Evolutionary conservation across 2,329 filamentous ascomycete genomes (phyloP).

Genomic region (Aureobasidium subglaciale): DNA sequence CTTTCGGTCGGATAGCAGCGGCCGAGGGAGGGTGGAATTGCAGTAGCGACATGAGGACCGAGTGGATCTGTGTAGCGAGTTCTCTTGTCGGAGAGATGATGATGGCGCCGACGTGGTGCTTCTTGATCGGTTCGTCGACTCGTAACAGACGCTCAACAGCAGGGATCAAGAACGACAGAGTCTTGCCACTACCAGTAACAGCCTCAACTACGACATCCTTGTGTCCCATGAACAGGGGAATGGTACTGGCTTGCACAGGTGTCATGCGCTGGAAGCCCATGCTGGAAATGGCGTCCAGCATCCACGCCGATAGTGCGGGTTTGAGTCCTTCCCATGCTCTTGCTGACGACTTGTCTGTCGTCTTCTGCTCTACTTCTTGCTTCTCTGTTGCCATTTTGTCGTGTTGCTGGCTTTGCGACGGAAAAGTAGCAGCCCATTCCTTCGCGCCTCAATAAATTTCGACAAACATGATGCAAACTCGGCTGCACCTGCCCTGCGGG

Average conservation of each 20-base stretch:
- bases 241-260: conserved; percentile 86
- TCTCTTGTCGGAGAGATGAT: conserved; percentile 90
- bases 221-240: conserved; percentile 80
- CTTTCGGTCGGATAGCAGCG: conserved; percentile 50
- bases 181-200: conserved; percentile 88
- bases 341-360: conserved; percentile 28
- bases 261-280: conserved; percentile 88
- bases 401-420: not conserved
- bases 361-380: not conserved
- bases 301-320: conserved; percentile 71
- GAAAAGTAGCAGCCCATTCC: not conserved
- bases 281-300: conserved; percentile 71
- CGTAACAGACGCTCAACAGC: conserved; percentile 75
- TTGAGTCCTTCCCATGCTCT: conserved; percentile 63
- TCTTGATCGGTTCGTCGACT: conserved; percentile 74
- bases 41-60: conserved; percentile 68
- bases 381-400: conserved; percentile 10
- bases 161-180: conserved; percentile 76
- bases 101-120: conserved; percentile 83
- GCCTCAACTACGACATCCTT: conserved; percentile 92
- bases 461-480: conserved; percentile 14
- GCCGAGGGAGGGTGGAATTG: conserved; percentile 78
- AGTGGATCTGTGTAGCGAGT: conserved; percentile 81
- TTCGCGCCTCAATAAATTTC: conserved; percentile 5
- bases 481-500: conserved; percentile 5